Evolutionary conservation across 2,329 filamentous ascomycete species (phyloP).

Genomic region (Malbranchea cinnamomea): DNA sequence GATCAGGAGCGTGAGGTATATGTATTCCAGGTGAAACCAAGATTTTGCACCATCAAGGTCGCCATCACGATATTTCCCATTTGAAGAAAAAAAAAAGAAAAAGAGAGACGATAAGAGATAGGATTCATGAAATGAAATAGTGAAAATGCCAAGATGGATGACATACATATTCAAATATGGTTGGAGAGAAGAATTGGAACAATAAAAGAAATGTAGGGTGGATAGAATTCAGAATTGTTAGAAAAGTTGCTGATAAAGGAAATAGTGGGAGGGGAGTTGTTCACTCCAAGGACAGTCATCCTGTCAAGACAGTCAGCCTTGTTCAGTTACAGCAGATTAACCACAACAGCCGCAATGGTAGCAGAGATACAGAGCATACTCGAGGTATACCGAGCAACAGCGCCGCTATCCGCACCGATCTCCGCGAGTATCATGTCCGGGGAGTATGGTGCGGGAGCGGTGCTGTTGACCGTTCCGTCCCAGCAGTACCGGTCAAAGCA

Average conservation of each 20-base stretch:
- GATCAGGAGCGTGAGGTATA: no score
- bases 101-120: not conserved
- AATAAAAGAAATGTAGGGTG: no score
- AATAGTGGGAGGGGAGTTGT: not conserved
- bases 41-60: not conserved
- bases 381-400: conserved; percentile 4
- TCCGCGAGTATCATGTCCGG: conserved; percentile 18
- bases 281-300: not conserved
- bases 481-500: conserved; percentile 86
- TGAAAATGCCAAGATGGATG: no score
- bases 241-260: no score
- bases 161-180: no score
- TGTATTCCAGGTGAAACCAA: no score
- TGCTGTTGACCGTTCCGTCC: conserved; percentile 54
- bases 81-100: not conserved
- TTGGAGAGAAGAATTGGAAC: no score
- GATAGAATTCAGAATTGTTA: no score
- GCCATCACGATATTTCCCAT: not conserved
- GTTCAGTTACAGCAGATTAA: no score
- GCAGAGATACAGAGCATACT: conserved; percentile 6
- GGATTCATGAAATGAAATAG: conserved; percentile 1
- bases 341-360: conserved; percentile 1
- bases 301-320: no score
- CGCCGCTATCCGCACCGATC: conserved; percentile 1
- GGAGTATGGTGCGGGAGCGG: conserved; percentile 25